Base-by-base conservation (phyloP, 495 filamentous ascomycete genomes). In the Neurospora sp. region DNA sequence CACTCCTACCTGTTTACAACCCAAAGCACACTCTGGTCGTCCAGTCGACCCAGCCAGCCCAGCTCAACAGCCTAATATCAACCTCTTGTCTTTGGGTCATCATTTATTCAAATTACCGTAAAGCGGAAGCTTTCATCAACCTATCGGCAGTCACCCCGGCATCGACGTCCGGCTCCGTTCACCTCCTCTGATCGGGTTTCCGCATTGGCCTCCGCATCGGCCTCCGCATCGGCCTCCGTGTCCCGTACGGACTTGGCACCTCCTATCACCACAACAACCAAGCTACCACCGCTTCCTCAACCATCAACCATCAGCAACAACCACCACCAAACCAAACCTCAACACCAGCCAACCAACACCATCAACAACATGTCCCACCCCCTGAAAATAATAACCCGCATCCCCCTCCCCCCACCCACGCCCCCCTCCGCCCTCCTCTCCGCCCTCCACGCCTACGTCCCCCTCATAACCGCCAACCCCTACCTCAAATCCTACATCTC, bases 401-500 rank as follows among this genome's bases (percentile, higher is more conserved):
- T 83, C 38, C 80, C 83, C n/a, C 78, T 83, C 36, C 82, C 82
- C 2, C 69, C 77, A 13, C 74, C 66, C 2, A 70, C 83, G 2
- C 39, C 76, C 0, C 81, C 82, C 9, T 66, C 71, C 0, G 66
- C 73, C 39, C 75, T 83, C 24, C 43, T 83, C 70, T 71, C 72
- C 3, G 73, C 76, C 7, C 77, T 84, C 2, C 80, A 83, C 48
- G 72, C 80, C 19, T 80, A 79, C 76, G 72, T 76, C 40, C 76
- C 83, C 15, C 78, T 84, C n/a, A 81, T 84, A 73, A 75, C 69
- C n/a, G 76, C 80, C 24, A 82, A 82, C 73, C 75, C 76, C 15
- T 80, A 80, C 72, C 72, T 81, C 21, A 72, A 75, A 24, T 54
- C 70, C 37, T 83, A 79, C 73, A 71, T 78, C 28, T 74, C 76